A percentile compares a stretch with the other conserved stretches of the same genome.
Evolutionary conservation across 176 grass and related monocot species (phyloP).

Genomic region (Carex parvula): DNA sequence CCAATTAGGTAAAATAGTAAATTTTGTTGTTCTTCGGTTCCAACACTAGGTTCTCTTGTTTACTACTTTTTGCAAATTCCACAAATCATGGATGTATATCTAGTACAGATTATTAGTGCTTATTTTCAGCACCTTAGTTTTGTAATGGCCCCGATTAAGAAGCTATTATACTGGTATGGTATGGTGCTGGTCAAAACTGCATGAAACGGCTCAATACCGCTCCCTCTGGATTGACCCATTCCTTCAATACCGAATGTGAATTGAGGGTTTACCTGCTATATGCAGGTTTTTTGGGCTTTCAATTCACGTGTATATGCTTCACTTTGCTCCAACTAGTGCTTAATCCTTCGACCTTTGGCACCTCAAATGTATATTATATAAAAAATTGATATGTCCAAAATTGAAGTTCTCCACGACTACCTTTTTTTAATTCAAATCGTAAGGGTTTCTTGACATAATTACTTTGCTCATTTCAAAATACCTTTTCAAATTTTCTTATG

Average conservation of each 20-base stretch:
- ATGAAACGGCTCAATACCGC: background rate
- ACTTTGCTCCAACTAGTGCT: constrained; percentile 23
- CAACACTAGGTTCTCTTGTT: background rate
- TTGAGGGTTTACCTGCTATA: constrained; percentile 29
- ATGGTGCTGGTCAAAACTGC: background rate
- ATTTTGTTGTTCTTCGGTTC: background rate
- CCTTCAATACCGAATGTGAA: constrained; percentile 4
- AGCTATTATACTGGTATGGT: background rate
- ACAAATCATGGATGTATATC: constrained; percentile 4
- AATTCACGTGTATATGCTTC: constrained; percentile 24
- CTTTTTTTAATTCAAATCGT: constrained; percentile 24
- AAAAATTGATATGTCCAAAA: background rate
- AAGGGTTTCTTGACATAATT: constrained; percentile 4
- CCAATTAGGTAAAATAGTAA: background rate
- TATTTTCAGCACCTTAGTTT: background rate
- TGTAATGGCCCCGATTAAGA: background rate
- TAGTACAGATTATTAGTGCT: background rate
- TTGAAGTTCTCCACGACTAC: constrained; percentile 8
- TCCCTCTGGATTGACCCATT: background rate
- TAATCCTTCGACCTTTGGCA: constrained; percentile 18
- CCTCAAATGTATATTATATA: constrained; percentile 15
- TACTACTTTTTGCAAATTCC: background rate
- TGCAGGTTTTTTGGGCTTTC: constrained; percentile 23
- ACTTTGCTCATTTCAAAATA: background rate
- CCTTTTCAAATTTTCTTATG: background rate